A percentile compares a stretch with the other conserved stretches of the same genome.
Evolutionary conservation across 306 rosid species (phyloP).

Genomic region (Vachellia collinsii): DNA sequence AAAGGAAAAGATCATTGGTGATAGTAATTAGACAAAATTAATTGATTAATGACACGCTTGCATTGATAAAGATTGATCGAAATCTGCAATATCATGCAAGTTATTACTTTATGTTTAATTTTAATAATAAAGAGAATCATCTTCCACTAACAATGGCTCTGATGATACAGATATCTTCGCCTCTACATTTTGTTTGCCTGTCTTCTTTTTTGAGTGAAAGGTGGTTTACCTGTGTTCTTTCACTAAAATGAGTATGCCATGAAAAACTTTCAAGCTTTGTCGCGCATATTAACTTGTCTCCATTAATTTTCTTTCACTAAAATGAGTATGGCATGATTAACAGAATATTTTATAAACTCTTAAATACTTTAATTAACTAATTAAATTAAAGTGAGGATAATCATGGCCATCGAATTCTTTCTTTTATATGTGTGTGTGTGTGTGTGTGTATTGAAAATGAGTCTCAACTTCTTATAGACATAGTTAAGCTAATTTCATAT

Average conservation of each 20-base stretch:
- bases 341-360: not conserved
- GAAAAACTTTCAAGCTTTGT: not conserved
- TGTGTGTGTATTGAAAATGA: too few species aligned
- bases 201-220: too few species aligned
- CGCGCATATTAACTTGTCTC: slow-evolving; percentile 12
- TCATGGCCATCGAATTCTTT: too few species aligned
- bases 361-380: too few species aligned
- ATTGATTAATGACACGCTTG: slow-evolving; percentile 43
- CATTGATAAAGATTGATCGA: not conserved
- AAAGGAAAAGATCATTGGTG: slow-evolving; percentile 33
- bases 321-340: not conserved
- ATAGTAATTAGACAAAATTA: slow-evolving; percentile 66
- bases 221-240: too few species aligned
- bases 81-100: slow-evolving; percentile 27
- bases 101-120: slow-evolving; percentile 4
- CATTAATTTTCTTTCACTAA: slow-evolving; percentile 24
- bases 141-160: too few species aligned
- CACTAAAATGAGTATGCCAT: not conserved
- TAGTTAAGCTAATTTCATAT: not conserved
- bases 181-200: too few species aligned
- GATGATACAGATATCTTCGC: too few species aligned
- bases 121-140: not conserved
- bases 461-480: too few species aligned
- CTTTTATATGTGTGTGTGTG: too few species aligned
- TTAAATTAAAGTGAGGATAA: not conserved